Evolutionary conservation across 495 filamentous ascomycete genomes (phyloP), one percentile per base, ranked within the genome.

Genomic region (Podospora pseudopauciseta): DNA sequence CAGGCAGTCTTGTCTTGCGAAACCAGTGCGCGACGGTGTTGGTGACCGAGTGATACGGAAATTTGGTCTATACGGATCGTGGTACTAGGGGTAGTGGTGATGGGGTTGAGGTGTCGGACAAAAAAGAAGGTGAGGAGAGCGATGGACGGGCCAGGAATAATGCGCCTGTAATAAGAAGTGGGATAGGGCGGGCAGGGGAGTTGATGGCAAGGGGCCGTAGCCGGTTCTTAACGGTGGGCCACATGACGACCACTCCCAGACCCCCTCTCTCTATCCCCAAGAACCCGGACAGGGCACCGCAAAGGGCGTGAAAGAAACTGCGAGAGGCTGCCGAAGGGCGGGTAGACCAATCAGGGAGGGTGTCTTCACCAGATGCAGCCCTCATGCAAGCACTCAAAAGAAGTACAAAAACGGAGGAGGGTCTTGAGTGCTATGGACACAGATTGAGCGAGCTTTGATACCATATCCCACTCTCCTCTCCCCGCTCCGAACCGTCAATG

Each of bases 151-250:
- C 70, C 69, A 69, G 73, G 72, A 71, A 73, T 72, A 77, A 77
- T 75, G 75, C 75, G 75, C 76, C 70, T 74, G 39, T 49, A 77
- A 77, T 78, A 77, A 78, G 76, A 75, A 27, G 34, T 26, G 49
- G 63, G 30, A 58, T 66, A 55, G 59, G 30, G 34, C 30, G 49
- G 63, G 30, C 63, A 63, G 49, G 58, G 39, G 57, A 59, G 32
- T 58, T 59, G 53, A 69, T 67, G 65, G 58, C 75, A 75, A 65
- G 75, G 75, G 65, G 39, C 13, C 60, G 32, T 7, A 23, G 65
- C 60, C 64, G 68, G 55, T 69, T 63, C 60, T 67, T 65, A 60
- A 39, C 64, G 60, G 71, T 72, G 74, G 76, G 65, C 76, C 76
- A 76, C 77, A 74, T 77, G 72, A 76, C 65, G 68, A 61, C 68